Percentiles rank a stretch among this genome's conserved stretches.
Conservation (phyloP, 2,329 filamentous ascomycete species). For the Monilinia laxa region DNA sequence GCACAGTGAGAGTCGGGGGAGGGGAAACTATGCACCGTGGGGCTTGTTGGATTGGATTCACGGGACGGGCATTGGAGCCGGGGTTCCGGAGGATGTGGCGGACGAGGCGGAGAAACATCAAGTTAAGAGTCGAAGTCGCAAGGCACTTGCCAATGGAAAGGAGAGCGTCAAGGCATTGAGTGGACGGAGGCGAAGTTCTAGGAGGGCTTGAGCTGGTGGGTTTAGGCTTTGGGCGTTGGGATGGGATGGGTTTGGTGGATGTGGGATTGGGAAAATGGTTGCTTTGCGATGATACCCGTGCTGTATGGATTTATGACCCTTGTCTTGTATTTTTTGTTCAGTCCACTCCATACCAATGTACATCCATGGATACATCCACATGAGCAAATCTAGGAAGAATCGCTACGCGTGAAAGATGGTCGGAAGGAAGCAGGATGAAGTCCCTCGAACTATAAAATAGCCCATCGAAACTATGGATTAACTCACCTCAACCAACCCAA, state of each 20-base stretch:
- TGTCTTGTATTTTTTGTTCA: neutral
- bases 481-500: too few relatives aligned
- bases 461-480: too few relatives aligned
- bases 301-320: neutral
- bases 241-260: neutral
- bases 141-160: slow-evolving; percentile 41
- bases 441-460: too few relatives aligned
- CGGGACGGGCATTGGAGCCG: slow-evolving; percentile 55
- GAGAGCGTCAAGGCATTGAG: slow-evolving; percentile 36
- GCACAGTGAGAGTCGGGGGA: slow-evolving; percentile 57
- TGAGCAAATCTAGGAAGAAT: neutral
- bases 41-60: slow-evolving; percentile 62
- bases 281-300: neutral
- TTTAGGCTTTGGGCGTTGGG: neutral
- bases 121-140: slow-evolving; percentile 46
- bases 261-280: neutral
- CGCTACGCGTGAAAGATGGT: neutral
- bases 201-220: slow-evolving; percentile 24
- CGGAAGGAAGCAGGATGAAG: neutral
- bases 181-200: slow-evolving; percentile 33
- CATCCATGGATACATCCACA: too few relatives aligned
- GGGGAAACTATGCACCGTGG: slow-evolving; percentile 61
- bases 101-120: slow-evolving; percentile 57
- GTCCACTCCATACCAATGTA: neutral
- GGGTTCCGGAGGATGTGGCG: slow-evolving; percentile 54